phyloP scores from a whole-genome alignment of 106 monocot genomes.

The Dioscorea zingiberensis region DNA sequence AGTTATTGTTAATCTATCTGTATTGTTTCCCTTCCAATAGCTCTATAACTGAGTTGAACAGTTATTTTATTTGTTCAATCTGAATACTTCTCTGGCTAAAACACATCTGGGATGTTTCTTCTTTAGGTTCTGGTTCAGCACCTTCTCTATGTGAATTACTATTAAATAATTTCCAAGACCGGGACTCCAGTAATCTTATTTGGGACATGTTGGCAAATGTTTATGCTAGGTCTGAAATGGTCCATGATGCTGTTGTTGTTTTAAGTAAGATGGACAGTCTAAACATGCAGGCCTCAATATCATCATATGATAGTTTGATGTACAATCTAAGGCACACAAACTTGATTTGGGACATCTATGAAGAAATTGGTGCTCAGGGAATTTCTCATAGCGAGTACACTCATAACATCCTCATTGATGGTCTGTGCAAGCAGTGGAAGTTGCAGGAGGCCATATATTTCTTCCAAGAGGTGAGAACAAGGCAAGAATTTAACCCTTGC shows the following conservation, averaged over 20 bases:
- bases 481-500: slow-evolving; percentile 26
- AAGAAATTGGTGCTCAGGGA: slow-evolving; percentile 28
- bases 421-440: slow-evolving; percentile 55
- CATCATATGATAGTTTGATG: slow-evolving; percentile 49
- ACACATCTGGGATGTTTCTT: neutral
- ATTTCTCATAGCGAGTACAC: slow-evolving; percentile 30
- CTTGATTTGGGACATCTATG: slow-evolving; percentile 25
- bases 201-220: slow-evolving; percentile 65
- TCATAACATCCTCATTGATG: slow-evolving; percentile 33
- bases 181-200: slow-evolving; percentile 21
- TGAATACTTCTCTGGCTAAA: too few relatives aligned
- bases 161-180: slow-evolving; percentile 23
- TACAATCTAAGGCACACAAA: slow-evolving; percentile 29
- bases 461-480: slow-evolving; percentile 38
- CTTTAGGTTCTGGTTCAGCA: slow-evolving; percentile 48
- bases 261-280: slow-evolving; percentile 50
- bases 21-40: too few relatives aligned
- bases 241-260: slow-evolving; percentile 55
- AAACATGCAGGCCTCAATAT: slow-evolving; percentile 42
- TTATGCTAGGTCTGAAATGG: slow-evolving; percentile 40
- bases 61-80: too few relatives aligned
- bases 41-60: too few relatives aligned
- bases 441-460: slow-evolving; percentile 43
- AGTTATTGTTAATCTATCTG: too few relatives aligned
- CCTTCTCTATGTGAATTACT: slow-evolving; percentile 39